Conservation (phyloP, 345 rosid species). For the Eucalyptus paniculata region DNA sequence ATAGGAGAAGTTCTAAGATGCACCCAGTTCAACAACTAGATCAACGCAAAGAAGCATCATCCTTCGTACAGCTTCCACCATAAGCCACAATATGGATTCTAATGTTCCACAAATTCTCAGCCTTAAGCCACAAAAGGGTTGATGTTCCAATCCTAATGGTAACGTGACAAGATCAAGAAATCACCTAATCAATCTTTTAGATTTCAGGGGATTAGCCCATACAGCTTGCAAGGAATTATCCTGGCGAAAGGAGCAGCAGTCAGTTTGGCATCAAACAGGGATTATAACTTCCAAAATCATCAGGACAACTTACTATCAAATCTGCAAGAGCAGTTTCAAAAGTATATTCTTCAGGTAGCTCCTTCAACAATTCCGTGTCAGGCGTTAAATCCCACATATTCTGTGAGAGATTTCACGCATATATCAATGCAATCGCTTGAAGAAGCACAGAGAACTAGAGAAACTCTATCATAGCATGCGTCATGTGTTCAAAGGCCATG, state of each 20-base stretch:
- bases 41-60: not conserved
- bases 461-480: not conserved
- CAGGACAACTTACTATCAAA: slow-evolving; percentile 37
- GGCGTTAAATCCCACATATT: slow-evolving; percentile 83
- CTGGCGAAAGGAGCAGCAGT: slow-evolving; percentile 12
- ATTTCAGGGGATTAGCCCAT: slow-evolving; percentile 17
- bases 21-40: not conserved
- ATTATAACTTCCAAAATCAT: not conserved
- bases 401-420: not conserved
- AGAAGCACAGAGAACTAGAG: not conserved
- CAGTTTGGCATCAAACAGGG: not conserved
- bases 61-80: not conserved
- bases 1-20: not conserved
- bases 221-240: slow-evolving; percentile 85
- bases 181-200: slow-evolving; percentile 48
- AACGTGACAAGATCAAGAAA: not conserved
- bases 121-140: not conserved
- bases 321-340: slow-evolving; percentile 70
- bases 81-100: not conserved
- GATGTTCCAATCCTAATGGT: not conserved
- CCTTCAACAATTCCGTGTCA: slow-evolving; percentile 35
- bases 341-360: slow-evolving; percentile 49
- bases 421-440: not conserved
- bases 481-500: not conserved
- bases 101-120: not conserved